Evolutionary conservation across 192 early-diverging fungal species (phyloP), one percentile per base, ranked within the genome.

Genomic region (Helicostylum pulchrum): DNA sequence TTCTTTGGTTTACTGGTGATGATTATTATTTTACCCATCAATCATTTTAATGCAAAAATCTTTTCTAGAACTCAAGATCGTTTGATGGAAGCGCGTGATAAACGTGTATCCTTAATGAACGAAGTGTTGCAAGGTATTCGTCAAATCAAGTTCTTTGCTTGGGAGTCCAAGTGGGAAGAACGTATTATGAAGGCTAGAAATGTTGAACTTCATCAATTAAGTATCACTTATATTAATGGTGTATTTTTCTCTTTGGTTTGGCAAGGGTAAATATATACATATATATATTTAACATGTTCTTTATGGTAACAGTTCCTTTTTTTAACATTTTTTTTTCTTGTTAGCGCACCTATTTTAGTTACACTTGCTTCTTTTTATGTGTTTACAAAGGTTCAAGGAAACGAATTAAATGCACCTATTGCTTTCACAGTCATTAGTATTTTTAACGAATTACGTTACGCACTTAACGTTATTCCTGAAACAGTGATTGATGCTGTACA

Each of bases 91-190:
- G 75, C 86, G 7, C 71, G 79, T 42, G 95, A 97, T 76, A 81
- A 87, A 58, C 84, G 95, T 39, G 81, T 95, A 14, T 84, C 84
- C 0, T 74, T 87, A 59, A 87, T 90, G 61, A 64, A 62, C 43
- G 74, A 72, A 30, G 57, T 69, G 32, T 72, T 93, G 32, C 87
- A 92, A 72, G 92, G 90, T 44, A 94, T 98, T 44, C 87, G 92
- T n/a, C 87, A 93, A 57, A 87, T 98, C 70, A 98, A 98, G 72
- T 80, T 96, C 56, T 89, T 89, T 77, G 86, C 87, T 7, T 93
- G 91, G 91, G 85, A 91, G 62, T 21, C 15, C 2, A 44, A 66
- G 15, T 73, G 71, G 71, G 34, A 60, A 11, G 72, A 83, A 7
- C 77, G 82, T 31, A 78, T 96, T 23, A 68, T 83, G 31, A 76